phyloP scores from a whole-genome alignment of 768 basidiomycete genomes.

The Kockovaella imperatae region DNA sequence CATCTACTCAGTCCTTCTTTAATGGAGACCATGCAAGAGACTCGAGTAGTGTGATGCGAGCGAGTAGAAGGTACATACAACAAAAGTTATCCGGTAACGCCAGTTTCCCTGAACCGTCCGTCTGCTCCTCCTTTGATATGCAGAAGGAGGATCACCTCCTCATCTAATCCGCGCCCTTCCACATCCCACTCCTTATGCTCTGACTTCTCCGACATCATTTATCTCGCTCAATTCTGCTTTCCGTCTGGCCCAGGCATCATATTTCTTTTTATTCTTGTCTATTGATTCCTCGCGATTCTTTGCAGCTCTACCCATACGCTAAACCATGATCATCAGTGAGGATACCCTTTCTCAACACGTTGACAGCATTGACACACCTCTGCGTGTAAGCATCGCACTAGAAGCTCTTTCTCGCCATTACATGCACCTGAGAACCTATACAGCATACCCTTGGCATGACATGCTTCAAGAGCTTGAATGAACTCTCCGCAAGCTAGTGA shows the following conservation, averaged over 20 bases:
- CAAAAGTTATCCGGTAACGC: too few species aligned
- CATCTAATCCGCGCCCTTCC: too few species aligned
- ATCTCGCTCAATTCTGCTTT: conserved; percentile 12
- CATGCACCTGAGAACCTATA: conserved; percentile 29
- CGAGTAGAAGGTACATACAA: too few species aligned
- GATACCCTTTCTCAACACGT: too few species aligned
- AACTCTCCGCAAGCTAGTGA: conserved; percentile 26
- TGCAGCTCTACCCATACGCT: conserved; percentile 38
- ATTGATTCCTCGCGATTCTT: conserved; percentile 37
- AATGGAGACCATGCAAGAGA: too few species aligned
- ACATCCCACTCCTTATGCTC: neutral
- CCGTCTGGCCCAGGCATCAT: conserved; percentile 31
- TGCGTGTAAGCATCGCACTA: conserved; percentile 36
- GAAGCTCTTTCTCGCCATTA: conserved; percentile 29
- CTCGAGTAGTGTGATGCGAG: too few species aligned
- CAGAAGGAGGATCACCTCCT: too few species aligned
- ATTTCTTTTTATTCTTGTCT: conserved; percentile 33
- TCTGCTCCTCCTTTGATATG: too few species aligned
- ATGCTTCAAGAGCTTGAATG: conserved; percentile 36
- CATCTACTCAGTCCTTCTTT: too few species aligned
- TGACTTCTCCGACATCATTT: too few species aligned
- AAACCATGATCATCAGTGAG: neutral
- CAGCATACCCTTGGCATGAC: conserved; percentile 37
- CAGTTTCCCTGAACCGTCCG: too few species aligned
- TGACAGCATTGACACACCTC: conserved; percentile 41